Percentiles rank a stretch among this genome's conserved stretches.
These are phyloP conservation scores for Albizia julibrissin DNA, from an alignment of 306 rosid species.

Conservation along the genomic window DNA sequence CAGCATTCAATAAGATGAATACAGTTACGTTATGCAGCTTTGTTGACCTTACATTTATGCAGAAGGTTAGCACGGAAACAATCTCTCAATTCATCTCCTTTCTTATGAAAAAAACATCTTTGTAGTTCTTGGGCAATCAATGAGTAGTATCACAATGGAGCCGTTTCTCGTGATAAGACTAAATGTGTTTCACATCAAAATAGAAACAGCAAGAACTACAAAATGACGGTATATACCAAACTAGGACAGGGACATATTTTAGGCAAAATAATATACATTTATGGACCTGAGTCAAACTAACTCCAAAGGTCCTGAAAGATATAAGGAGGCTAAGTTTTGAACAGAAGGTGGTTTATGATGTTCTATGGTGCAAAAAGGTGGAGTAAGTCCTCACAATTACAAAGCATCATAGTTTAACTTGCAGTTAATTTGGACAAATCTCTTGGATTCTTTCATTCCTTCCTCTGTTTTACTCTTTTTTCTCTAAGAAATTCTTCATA, in stretches of 20 bases:
- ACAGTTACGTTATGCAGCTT: background rate
- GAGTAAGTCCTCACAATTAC: background rate
- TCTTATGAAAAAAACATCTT: background rate
- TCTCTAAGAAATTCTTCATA: background rate
- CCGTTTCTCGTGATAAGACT: background rate
- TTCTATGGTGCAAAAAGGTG: background rate
- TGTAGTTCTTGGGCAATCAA: background rate
- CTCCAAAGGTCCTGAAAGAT: background rate
- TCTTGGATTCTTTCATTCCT: background rate
- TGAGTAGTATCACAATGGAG: background rate
- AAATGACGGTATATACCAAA: background rate
- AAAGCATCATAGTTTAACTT: background rate
- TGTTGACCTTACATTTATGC: background rate
- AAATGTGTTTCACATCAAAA: background rate
- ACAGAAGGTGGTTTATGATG: background rate
- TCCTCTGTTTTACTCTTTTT: background rate
- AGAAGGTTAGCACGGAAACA: background rate
- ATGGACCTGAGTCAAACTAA: background rate
- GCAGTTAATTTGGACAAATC: background rate
- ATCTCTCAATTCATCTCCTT: background rate
- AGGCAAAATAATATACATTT: background rate
- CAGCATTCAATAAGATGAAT: background rate
- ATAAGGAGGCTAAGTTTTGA: background rate
- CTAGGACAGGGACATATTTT: background rate
- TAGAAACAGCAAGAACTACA: background rate